Percentiles rank a stretch among this genome's conserved stretches.
Evolutionary conservation across 148 eudicot genomes (phyloP).

Genomic region (Rhododendron henanense): DNA sequence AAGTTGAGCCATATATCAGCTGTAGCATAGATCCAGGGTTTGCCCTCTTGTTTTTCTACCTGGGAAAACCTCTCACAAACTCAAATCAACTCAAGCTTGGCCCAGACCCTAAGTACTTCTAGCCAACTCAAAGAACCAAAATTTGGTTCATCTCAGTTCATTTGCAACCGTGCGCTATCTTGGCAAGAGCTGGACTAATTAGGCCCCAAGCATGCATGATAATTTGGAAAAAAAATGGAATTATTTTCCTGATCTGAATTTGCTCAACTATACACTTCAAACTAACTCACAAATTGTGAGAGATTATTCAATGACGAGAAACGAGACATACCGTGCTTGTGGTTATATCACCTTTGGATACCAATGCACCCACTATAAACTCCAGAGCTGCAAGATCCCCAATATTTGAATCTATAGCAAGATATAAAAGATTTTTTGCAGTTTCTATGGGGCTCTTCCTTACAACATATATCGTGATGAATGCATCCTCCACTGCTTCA

Average conservation of each 20-base stretch:
- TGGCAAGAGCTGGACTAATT: neutral
- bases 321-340: slow-evolving; percentile 55
- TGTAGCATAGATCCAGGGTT: neutral
- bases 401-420: slow-evolving; percentile 77
- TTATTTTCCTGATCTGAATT: neutral
- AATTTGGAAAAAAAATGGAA: neutral
- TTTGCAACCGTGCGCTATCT: neutral
- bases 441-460: slow-evolving; percentile 77
- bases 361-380: slow-evolving; percentile 67
- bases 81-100: neutral
- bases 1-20: neutral
- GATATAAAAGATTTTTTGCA: slow-evolving; percentile 75
- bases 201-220: neutral
- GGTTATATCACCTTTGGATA: slow-evolving; percentile 80
- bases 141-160: neutral
- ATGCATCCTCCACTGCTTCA: slow-evolving; percentile 97
- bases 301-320: neutral
- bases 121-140: too few species aligned
- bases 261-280: neutral
- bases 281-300: neutral
- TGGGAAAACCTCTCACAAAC: neutral
- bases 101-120: neutral
- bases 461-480: slow-evolving; percentile 64
- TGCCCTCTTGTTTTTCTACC: neutral
- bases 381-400: slow-evolving; percentile 97